Base-by-base conservation (phyloP, 2,329 filamentous ascomycete genomes). In the Hymenoscyphus infarciens region DNA sequence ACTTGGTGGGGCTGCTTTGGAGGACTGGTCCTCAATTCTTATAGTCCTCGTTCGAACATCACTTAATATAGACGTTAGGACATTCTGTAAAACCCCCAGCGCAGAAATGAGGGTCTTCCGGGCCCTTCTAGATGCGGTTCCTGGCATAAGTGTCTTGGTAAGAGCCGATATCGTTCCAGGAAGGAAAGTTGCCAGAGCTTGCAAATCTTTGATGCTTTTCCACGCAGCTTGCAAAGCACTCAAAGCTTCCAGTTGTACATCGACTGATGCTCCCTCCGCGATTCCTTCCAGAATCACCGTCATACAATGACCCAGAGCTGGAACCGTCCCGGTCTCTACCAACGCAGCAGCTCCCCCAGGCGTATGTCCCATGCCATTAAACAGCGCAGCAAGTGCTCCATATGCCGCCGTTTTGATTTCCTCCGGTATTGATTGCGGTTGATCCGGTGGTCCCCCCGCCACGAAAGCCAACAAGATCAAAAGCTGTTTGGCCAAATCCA, bases 131-230 rank as follows among this genome's bases (percentile, higher is more conserved):
- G 83, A 81, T 49, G 83, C 84, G 0, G 87, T 89, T 0, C 86
- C 86, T 4, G 89, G 88, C 58, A 96, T 77, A 0, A 92, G 79
- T 63, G 68, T 72, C 70, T 89, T 93, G 1, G 89, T 87, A 27
- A 99, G 78, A 1, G 87, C 86, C 2, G 95, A 98, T 0, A 97
- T 85, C 0, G 91, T 91, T 10, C 93, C 92, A 0, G 96, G 95
- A 52, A 98, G 81, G 71, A 99, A 95, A 65, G 85, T 93, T 10
- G 92, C 91, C 61, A 96, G 79, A 2, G 90, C 86, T n/a, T 89
- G 83, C 56, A 83, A 83, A 70, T 95, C 89, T 59, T 83, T 86
- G 53, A 97, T 81, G 25, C 86, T 84, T 6, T 75, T 71, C 67
- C 87, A 84, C 7, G 95, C 77, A 0, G 83, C 78, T 58, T 83